Evolutionary conservation across 345 rosid genomes (phyloP).

Genomic region (Mercurialis annua): DNA sequence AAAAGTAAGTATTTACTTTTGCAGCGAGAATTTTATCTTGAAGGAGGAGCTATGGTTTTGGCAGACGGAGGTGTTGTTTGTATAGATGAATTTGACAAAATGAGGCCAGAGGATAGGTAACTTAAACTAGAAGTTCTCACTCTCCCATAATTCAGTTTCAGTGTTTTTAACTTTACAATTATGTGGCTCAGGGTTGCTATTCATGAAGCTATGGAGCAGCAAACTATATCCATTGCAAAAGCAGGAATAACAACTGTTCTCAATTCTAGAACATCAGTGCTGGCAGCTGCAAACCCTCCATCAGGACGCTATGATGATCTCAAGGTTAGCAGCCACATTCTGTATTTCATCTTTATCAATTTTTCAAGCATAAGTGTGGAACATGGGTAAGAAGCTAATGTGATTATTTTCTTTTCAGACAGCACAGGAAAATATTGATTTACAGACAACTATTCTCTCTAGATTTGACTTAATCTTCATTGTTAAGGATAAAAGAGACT

Average conservation of each 20-base stretch:
- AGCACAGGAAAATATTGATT: constrained; percentile 92
- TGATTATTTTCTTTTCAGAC: constrained; percentile 44
- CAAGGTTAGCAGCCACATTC: constrained; percentile 47
- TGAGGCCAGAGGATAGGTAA: constrained; percentile 98
- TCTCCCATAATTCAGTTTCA: constrained; percentile 3
- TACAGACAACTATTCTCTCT: constrained; percentile 94
- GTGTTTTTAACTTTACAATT: background rate
- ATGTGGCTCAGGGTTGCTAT: constrained; percentile 75
- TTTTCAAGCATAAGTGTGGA: constrained; percentile 3
- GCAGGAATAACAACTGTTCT: constrained; percentile 98
- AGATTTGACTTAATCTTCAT: constrained; percentile 95
- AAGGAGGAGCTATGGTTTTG: constrained; percentile 99
- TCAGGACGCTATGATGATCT: constrained; percentile 98
- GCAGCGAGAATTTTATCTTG: constrained; percentile 97
- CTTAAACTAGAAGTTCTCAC: background rate
- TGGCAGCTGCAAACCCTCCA: constrained; percentile 98
- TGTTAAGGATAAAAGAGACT: constrained; percentile 87
- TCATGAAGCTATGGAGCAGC: constrained; percentile 99
- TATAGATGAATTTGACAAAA: constrained; percentile 96
- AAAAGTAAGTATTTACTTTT: constrained; percentile 10
- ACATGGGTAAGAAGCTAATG: constrained; percentile 16
- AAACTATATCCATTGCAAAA: constrained; percentile 98
- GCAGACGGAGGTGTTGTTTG: constrained; percentile 99
- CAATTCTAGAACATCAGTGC: constrained; percentile 94
- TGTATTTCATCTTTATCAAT: constrained; percentile 1